Evolutionary conservation across 768 basidiomycete species (phyloP).

Genomic region (Porpolomopsis calyptriformis): DNA sequence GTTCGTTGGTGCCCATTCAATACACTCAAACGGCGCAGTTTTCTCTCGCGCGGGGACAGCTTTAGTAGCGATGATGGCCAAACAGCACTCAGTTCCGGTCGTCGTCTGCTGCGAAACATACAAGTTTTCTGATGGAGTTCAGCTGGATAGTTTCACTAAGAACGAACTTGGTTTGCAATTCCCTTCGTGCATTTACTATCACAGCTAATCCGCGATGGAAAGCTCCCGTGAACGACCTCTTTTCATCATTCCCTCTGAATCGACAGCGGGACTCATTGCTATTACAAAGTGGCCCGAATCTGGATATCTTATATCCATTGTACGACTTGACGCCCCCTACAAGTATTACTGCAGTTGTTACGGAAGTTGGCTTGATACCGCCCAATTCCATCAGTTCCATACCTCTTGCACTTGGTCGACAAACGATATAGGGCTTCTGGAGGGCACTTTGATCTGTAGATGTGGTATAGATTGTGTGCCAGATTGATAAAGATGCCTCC

Average conservation of each 20-base stretch:
- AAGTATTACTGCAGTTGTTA: conserved; percentile 91
- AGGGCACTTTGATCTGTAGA: too few species aligned
- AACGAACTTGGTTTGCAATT: conserved; percentile 77
- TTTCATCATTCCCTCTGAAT: conserved; percentile 23
- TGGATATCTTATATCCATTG: conserved; percentile 76
- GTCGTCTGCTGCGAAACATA: conserved; percentile 98
- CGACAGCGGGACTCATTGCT: conserved; percentile 3
- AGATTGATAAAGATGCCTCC: not conserved
- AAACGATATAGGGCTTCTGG: conserved; percentile 3
- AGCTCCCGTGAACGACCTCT: conserved; percentile 24
- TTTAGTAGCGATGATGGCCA: conserved; percentile 93
- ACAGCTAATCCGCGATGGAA: not conserved
- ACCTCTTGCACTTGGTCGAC: conserved; percentile 54
- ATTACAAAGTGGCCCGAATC: conserved; percentile 30
- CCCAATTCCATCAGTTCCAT: conserved; percentile 84
- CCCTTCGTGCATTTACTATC: not conserved
- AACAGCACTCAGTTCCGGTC: conserved; percentile 80
- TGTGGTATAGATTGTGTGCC: too few species aligned
- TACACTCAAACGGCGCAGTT: conserved; percentile 90
- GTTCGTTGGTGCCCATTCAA: conserved; percentile 85
- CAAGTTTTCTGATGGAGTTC: conserved; percentile 90
- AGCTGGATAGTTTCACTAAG: conserved; percentile 88
- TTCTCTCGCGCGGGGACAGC: conserved; percentile 93
- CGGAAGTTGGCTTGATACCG: conserved; percentile 92
- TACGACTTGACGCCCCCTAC: conserved; percentile 92